Evolutionary conservation across 129 eudicot species (phyloP).

Genomic region (Ambrosia trifida): DNA sequence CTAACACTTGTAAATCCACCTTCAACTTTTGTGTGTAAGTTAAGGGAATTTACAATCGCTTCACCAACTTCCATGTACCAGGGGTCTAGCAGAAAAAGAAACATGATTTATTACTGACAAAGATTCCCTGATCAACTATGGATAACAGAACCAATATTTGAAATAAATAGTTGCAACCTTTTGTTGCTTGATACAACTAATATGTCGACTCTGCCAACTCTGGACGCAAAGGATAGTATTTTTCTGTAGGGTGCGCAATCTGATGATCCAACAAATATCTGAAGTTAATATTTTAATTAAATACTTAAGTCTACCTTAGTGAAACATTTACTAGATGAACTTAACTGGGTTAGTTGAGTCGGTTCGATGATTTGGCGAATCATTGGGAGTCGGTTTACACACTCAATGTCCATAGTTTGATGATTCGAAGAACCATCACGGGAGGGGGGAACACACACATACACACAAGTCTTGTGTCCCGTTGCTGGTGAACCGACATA

Average conservation of each 20-base stretch:
- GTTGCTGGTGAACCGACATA: too few relatives aligned
- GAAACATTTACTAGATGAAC: too few relatives aligned
- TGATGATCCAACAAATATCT: too few relatives aligned
- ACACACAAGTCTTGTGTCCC: too few relatives aligned
- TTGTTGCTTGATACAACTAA: slow-evolving; percentile 95
- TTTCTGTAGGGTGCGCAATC: slow-evolving; percentile 23
- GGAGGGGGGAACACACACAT: too few relatives aligned
- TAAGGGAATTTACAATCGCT: slow-evolving; percentile 77
- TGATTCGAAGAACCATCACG: too few relatives aligned
- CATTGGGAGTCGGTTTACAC: too few relatives aligned
- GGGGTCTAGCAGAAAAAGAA: slow-evolving; percentile 57
- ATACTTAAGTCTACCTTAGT: too few relatives aligned
- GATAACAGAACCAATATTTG: background rate
- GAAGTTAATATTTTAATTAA: too few relatives aligned
- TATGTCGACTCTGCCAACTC: slow-evolving; percentile 96
- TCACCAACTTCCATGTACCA: slow-evolving; percentile 98
- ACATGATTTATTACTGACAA: background rate
- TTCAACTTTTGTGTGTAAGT: slow-evolving; percentile 83
- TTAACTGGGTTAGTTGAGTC: too few relatives aligned
- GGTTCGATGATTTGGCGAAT: too few relatives aligned
- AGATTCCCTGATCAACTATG: background rate
- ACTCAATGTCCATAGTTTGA: too few relatives aligned
- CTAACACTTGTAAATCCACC: slow-evolving; percentile 95
- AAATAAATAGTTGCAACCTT: slow-evolving; percentile 48
- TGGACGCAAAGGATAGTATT: slow-evolving; percentile 94